Base-by-base conservation (phyloP, 208 protist genomes). In the Histomonas meleagridis region DNA sequence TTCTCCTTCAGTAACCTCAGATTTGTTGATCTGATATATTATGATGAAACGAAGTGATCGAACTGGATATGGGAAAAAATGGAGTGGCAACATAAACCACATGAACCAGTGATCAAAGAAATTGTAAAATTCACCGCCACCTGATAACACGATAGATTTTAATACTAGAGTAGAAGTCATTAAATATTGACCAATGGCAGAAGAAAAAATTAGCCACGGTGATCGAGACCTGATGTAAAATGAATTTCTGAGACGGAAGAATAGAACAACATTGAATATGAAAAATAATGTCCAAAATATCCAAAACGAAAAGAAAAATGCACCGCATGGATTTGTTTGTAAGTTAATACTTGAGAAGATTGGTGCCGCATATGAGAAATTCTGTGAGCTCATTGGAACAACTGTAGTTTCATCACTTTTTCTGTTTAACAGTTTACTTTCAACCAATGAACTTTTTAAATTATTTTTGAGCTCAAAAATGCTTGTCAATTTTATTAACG, bases 151-250 rank as follows among this genome's bases (percentile, higher is more conserved):
- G 40, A 79, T 51, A 51, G 49, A 49, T 51, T 79, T 79, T 32
- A 79, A 49, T 49, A 40, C n/a, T 23, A 51, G 70, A 49, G 40
- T n/a, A 51, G 14, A 9, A 46, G 49, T 79, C 70, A 79, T 79
- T 10, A 79, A 23, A 43, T 79, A 79, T 79, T 79, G 70, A 18
- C 70, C 70, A 79, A 79, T 79, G n/a, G 70, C n/a, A 49, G 70
- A 79, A 23, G 14, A 49, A 35, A 79, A 79, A n/a, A 79, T 79
- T 49, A 79, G 70, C 32, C 70, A 48, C 23, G 70, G 70, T 49
- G n/a, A 18, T 46, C 70, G 70, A 14, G 23, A 46, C 18, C 49
- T 23, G 40, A 79, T 79, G 28, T 79, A 79, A 46, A 79, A 26
- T 1, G 32, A 51, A 46, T 49, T 4, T 28, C 70, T 48, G 49